Percentiles rank a stretch among this genome's conserved stretches.
phyloP scores from a whole-genome alignment of 176 grass and related monocot species.

The Rhynchospora breviuscula region DNA sequence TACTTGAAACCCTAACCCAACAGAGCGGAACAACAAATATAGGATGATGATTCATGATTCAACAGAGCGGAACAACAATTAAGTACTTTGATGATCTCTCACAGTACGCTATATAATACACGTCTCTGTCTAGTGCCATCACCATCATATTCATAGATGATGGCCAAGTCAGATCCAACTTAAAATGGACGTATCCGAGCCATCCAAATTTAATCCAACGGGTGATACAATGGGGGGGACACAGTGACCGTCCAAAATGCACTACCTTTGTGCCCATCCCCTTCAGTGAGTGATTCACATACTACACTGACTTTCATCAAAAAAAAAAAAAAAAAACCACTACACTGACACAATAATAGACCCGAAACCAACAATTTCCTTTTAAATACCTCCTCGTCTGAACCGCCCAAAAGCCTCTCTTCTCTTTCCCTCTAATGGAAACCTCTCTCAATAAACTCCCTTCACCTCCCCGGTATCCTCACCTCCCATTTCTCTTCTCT shows the following conservation, averaged over 20 bases:
- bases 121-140: not conserved
- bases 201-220: not conserved
- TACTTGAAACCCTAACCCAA: no score
- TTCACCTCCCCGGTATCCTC: not conserved
- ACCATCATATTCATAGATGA: not conserved
- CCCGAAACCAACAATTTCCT: slow-evolving; percentile 36
- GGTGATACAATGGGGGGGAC: not conserved
- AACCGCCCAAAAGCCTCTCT: slow-evolving; percentile 60
- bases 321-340: no score
- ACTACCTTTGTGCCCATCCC: not conserved
- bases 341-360: slow-evolving; percentile 15
- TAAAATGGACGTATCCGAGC: not conserved
- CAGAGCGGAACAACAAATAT: no score
- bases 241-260: not conserved
- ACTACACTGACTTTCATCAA: not conserved
- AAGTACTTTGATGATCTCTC: no score
- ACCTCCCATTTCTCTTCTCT: not conserved
- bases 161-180: not conserved
- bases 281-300: not conserved
- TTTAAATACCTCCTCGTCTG: slow-evolving; percentile 42
- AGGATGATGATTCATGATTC: not conserved
- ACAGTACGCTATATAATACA: no score
- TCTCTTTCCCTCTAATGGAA: slow-evolving; percentile 61
- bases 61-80: no score
- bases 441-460: slow-evolving; percentile 23